phyloP scores from a whole-genome alignment of 2,329 filamentous ascomycete species.

The Colletotrichum horii region DNA sequence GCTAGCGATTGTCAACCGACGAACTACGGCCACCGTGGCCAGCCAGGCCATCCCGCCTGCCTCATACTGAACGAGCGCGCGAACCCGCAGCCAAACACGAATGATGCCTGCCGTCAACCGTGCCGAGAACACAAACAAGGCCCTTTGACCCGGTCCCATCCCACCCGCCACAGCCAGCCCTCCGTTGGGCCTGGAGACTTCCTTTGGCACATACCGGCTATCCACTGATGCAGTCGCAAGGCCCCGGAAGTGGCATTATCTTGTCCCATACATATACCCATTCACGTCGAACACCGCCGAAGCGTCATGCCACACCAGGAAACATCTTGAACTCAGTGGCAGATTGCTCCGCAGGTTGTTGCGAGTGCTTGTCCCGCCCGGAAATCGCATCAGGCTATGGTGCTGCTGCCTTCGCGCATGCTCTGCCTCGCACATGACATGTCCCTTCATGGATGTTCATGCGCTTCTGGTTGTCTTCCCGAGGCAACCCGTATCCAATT shows the following conservation, averaged over 20 bases:
- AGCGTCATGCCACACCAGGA: too few species aligned
- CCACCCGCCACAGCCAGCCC: not conserved
- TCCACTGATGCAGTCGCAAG: not conserved
- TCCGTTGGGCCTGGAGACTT: not conserved
- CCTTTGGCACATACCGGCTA: not conserved
- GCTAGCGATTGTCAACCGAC: not conserved
- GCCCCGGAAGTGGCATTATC: not conserved
- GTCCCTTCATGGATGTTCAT: too few species aligned
- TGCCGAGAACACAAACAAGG: not conserved
- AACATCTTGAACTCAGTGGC: not conserved
- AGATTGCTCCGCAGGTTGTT: not conserved
- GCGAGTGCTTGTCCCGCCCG: not conserved
- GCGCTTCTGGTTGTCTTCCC: too few species aligned
- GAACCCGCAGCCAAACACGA: not conserved
- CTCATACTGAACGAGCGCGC: not conserved
- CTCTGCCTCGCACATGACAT: too few species aligned
- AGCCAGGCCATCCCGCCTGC: not conserved
- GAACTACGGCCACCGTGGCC: not conserved
- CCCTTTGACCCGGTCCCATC: not conserved
- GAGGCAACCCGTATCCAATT: too few species aligned
- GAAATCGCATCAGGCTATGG: not conserved
- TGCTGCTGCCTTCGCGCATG: not conserved
- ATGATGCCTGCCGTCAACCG: not conserved
- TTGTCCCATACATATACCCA: not conserved
- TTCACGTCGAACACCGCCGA: not conserved